These are phyloP conservation scores for Amorphotheca resinae DNA, from an alignment of 495 filamentous ascomycete genomes.

Conservation along the genomic window DNA sequence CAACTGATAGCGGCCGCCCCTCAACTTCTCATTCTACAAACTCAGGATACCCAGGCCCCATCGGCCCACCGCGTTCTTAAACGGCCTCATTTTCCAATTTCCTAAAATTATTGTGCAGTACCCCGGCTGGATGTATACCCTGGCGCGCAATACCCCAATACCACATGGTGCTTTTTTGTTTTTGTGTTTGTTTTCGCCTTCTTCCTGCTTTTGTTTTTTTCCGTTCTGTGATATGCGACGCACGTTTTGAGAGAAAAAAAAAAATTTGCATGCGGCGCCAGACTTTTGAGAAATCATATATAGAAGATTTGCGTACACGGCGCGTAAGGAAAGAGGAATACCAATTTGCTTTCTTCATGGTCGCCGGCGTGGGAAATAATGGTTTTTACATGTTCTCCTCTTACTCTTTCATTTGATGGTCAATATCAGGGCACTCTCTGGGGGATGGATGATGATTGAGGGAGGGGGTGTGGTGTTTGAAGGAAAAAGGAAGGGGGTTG, in stretches of 20 bases:
- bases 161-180: constrained; percentile 11
- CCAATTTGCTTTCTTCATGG: constrained; percentile 22
- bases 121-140: constrained; percentile 23
- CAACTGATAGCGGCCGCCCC: constrained; percentile 81
- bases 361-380: constrained; percentile 16
- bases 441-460: background rate
- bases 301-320: constrained; percentile 14
- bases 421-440: background rate
- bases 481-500: background rate
- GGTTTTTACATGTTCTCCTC: constrained; percentile 2
- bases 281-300: constrained; percentile 17
- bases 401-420: constrained; percentile 4
- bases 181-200: constrained; percentile 6
- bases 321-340: constrained; percentile 18
- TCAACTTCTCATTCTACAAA: constrained; percentile 84
- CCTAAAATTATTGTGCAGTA: constrained; percentile 20
- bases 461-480: background rate
- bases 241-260: constrained; percentile 10
- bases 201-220: constrained; percentile 7
- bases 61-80: constrained; percentile 66
- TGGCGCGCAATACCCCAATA: constrained; percentile 23
- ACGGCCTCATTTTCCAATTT: constrained; percentile 15
- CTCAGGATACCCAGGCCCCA: constrained; percentile 87
- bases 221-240: background rate
- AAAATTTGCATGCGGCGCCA: constrained; percentile 13